These are phyloP conservation scores for Pistacia integerrima DNA, from an alignment of 345 rosid species.

Conservation along the genomic window DNA sequence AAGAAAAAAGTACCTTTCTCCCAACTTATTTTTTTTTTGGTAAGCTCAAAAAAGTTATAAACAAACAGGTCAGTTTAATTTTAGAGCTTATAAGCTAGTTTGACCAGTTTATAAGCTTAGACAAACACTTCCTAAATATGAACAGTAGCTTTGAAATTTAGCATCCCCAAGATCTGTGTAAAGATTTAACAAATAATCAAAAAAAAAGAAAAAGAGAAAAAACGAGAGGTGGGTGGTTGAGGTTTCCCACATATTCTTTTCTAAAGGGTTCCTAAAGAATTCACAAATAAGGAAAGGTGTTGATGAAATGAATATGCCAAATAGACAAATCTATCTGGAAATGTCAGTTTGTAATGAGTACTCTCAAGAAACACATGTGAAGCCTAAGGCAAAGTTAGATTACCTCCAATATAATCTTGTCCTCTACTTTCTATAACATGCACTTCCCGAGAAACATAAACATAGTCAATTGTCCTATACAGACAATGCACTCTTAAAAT, in stretches of 20 bases:
- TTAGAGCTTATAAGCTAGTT: too few relatives aligned
- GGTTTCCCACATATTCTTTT: not conserved
- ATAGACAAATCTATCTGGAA: not conserved
- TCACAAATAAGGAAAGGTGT: not conserved
- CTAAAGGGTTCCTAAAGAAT: not conserved
- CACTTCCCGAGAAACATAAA: not conserved
- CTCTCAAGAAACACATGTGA: too few relatives aligned
- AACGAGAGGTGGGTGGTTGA: not conserved
- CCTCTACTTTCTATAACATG: not conserved
- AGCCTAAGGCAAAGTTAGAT: not conserved
- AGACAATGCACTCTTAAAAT: not conserved
- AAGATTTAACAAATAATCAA: not conserved
- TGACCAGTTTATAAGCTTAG: too few relatives aligned
- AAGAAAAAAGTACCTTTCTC: too few relatives aligned
- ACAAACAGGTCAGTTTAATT: too few relatives aligned
- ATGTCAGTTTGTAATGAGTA: not conserved
- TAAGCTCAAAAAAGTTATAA: too few relatives aligned
- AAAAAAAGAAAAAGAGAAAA: conserved; percentile 3
- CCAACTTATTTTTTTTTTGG: too few relatives aligned
- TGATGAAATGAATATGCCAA: conserved; percentile 9
- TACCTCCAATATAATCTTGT: not conserved
- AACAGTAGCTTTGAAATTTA: not conserved
- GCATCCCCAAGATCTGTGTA: not conserved
- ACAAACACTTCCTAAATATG: too few relatives aligned
- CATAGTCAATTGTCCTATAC: not conserved